These are phyloP conservation scores for Botrytis tulipae DNA, from an alignment of 2,329 filamentous ascomycete species.

Conservation along the genomic window DNA sequence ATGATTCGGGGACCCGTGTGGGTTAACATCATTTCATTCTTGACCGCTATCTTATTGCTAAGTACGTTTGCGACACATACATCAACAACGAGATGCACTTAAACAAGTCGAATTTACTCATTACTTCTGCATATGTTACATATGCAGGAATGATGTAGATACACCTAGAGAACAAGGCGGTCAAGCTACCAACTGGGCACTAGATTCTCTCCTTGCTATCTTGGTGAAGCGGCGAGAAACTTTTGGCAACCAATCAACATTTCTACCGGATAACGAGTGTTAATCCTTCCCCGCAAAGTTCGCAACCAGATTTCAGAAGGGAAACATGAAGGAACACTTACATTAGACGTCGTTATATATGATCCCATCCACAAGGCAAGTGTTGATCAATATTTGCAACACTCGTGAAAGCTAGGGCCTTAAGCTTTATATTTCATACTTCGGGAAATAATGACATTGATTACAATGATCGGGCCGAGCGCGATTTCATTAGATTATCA, in stretches of 20 bases:
- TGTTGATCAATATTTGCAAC: not conserved
- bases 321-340: not conserved
- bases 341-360: not conserved
- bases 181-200: slow-evolving; percentile 19
- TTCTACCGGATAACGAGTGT: not conserved
- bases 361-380: not conserved
- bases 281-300: not conserved
- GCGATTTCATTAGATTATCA: not conserved
- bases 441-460: not conserved
- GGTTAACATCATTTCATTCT: slow-evolving; percentile 36
- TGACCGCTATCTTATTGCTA: slow-evolving; percentile 33
- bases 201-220: not conserved
- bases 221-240: not conserved
- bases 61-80: slow-evolving; percentile 31
- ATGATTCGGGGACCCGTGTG: slow-evolving; percentile 35
- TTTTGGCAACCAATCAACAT: slow-evolving; percentile 2
- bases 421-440: not conserved
- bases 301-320: not conserved
- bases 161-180: slow-evolving; percentile 20
- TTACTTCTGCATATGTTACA: slow-evolving; percentile 23
- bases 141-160: slow-evolving; percentile 28
- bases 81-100: slow-evolving; percentile 28
- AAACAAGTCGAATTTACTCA: slow-evolving; percentile 26
- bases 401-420: not conserved
- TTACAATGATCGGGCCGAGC: slow-evolving; percentile 5